phyloP scores from a whole-genome alignment of 306 rosid species.

The Parietaria judaica region DNA sequence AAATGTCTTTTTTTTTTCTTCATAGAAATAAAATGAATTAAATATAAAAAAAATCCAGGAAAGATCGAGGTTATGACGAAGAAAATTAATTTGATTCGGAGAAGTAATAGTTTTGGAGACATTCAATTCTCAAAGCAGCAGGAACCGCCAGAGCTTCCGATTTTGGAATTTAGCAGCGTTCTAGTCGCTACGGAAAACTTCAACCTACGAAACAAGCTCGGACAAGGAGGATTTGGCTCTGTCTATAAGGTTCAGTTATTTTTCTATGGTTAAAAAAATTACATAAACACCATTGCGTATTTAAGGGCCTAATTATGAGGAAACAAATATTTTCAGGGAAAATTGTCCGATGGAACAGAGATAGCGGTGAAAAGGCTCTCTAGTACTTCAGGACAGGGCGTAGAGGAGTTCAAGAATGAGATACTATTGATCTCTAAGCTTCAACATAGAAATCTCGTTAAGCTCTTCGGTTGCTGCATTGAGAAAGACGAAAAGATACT shows the following conservation, averaged over 20 bases:
- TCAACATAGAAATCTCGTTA: conserved; percentile 38
- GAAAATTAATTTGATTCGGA: neutral
- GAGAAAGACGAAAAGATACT: conserved; percentile 29
- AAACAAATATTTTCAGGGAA: conserved; percentile 19
- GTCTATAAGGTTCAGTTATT: conserved; percentile 7
- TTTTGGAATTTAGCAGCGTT: conserved; percentile 14
- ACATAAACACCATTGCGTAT: neutral
- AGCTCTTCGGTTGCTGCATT: conserved; percentile 28
- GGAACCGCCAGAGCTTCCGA: neutral
- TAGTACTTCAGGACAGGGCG: conserved; percentile 29
- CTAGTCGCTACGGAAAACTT: conserved; percentile 9
- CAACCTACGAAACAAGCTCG: conserved; percentile 11
- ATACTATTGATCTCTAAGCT: conserved; percentile 25
- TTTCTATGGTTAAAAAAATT: neutral
- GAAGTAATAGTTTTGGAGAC: neutral
- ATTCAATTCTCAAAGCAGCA: neutral
- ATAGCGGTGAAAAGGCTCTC: conserved; percentile 34
- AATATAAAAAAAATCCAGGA: too few relatives aligned
- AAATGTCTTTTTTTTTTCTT: neutral
- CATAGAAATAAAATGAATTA: too few relatives aligned
- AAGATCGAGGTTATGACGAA: too few relatives aligned
- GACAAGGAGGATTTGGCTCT: conserved; percentile 18
- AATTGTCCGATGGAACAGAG: conserved; percentile 20
- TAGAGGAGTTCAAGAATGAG: conserved; percentile 32
- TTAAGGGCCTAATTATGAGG: neutral